phyloP scores from a whole-genome alignment of 495 filamentous ascomycete genomes.

The Podospora anserina region DNA sequence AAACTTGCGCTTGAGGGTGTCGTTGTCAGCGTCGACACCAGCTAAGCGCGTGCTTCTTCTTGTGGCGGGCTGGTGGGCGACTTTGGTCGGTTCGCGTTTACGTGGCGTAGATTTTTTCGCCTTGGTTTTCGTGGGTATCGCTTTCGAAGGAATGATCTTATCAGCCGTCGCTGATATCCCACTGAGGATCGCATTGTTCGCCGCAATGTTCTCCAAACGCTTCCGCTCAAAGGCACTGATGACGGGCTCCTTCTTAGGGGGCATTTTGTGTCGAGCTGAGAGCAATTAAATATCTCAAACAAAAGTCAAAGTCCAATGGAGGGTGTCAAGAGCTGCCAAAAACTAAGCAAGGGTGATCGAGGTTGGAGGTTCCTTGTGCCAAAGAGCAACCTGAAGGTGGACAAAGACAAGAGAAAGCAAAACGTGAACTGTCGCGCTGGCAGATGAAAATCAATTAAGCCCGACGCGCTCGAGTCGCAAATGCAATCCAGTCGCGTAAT shows the following conservation, averaged over 20 bases:
- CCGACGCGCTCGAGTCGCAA: constrained; percentile 9
- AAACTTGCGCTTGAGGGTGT: constrained; percentile 73
- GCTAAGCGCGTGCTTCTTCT: constrained; percentile 53
- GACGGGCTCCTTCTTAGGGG: constrained; percentile 26
- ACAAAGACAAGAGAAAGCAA: neutral
- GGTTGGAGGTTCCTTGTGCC: neutral
- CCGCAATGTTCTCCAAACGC: constrained; percentile 54
- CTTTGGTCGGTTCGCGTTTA: constrained; percentile 31
- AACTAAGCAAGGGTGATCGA: neutral
- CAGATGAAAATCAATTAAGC: constrained; percentile 28
- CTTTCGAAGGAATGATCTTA: constrained; percentile 33
- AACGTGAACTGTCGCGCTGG: constrained; percentile 13
- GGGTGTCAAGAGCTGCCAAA: neutral
- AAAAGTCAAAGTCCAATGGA: neutral
- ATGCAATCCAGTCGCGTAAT: constrained; percentile 21
- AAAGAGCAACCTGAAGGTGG: neutral
- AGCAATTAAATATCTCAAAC: neutral
- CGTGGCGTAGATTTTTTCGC: constrained; percentile 25
- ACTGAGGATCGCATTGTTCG: constrained; percentile 52
- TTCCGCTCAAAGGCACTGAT: constrained; percentile 56
- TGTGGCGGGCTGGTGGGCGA: constrained; percentile 36
- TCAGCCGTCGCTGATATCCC: constrained; percentile 35
- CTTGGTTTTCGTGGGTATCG: constrained; percentile 28
- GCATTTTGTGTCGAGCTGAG: constrained; percentile 17
- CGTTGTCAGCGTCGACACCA: constrained; percentile 56